Conservation (phyloP, 2,329 filamentous ascomycete genomes). For the Ilyonectria sp. region DNA sequence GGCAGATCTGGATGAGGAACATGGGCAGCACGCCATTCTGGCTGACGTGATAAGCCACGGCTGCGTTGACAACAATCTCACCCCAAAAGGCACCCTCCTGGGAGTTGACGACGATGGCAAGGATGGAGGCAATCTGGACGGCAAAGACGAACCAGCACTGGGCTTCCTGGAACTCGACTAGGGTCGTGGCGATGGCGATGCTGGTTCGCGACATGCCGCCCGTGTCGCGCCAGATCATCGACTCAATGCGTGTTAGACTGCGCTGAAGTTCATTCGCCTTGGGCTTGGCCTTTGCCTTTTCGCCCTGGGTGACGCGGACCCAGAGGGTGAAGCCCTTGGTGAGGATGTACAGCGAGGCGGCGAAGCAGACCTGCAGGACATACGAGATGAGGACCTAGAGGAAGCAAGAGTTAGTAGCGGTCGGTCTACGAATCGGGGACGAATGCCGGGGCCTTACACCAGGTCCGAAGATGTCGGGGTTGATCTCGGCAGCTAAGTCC, state of each 20-base stretch:
- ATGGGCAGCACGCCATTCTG: slow-evolving; percentile 57
- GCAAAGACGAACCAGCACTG: slow-evolving; percentile 59
- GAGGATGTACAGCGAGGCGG: slow-evolving; percentile 51
- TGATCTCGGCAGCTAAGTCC: slow-evolving; percentile 54
- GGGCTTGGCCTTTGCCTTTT: slow-evolving; percentile 37
- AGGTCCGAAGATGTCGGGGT: slow-evolving; percentile 58
- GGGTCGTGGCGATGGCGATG: slow-evolving; percentile 57
- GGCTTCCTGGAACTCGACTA: slow-evolving; percentile 59
- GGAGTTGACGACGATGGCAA: slow-evolving; percentile 58
- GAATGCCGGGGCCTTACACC: slow-evolving; percentile 48
- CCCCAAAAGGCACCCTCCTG: slow-evolving; percentile 58
- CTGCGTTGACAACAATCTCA: slow-evolving; percentile 56
- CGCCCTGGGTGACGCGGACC: slow-evolving; percentile 51
- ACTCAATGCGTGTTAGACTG: slow-evolving; percentile 53
- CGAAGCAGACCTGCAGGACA: slow-evolving; percentile 56
- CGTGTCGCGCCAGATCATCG: slow-evolving; percentile 56
- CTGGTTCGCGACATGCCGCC: slow-evolving; percentile 55
- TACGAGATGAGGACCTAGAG: slow-evolving; percentile 57
- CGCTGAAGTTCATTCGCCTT: slow-evolving; percentile 47
- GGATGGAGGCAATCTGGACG: slow-evolving; percentile 58
- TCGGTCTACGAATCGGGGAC: neutral
- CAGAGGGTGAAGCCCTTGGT: slow-evolving; percentile 55
- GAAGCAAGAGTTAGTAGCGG: slow-evolving; percentile 23
- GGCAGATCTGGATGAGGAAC: slow-evolving; percentile 56
- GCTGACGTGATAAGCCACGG: slow-evolving; percentile 55